phyloP scores from a whole-genome alignment of 495 filamentous ascomycete genomes.

The Cenococcum geophilum region DNA sequence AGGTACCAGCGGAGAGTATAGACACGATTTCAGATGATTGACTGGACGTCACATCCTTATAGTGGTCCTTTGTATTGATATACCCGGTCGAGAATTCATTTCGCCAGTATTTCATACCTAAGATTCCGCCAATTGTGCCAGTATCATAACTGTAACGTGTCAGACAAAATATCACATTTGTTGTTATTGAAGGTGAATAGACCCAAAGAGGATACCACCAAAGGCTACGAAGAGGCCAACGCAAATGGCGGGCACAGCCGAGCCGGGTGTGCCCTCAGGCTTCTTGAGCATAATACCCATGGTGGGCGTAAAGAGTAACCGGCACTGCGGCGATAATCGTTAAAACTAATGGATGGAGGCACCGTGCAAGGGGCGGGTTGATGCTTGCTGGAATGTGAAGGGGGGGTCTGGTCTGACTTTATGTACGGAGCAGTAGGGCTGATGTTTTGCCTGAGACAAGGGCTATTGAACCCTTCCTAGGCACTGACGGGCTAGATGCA shows the following conservation, averaged over 20 bases:
- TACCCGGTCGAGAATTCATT: constrained; percentile 61
- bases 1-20: constrained; percentile 82
- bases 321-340: background rate
- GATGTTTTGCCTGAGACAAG: background rate
- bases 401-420: background rate
- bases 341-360: background rate
- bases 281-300: constrained; percentile 42
- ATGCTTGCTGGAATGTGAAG: background rate
- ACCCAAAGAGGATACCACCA: constrained; percentile 82
- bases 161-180: background rate
- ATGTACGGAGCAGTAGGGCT: background rate
- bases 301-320: background rate
- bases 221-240: constrained; percentile 84
- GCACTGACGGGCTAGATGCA: background rate
- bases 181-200: constrained; percentile 34
- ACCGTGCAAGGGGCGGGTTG: background rate
- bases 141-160: constrained; percentile 61
- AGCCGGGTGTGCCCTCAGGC: constrained; percentile 49
- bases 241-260: constrained; percentile 62
- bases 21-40: constrained; percentile 60
- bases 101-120: constrained; percentile 72
- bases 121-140: constrained; percentile 77
- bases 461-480: background rate
- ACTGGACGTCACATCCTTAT: constrained; percentile 50
- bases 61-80: constrained; percentile 27